Base-by-base conservation (phyloP, 1,139 yeast species). In the Yamadazyma diospyri region DNA sequence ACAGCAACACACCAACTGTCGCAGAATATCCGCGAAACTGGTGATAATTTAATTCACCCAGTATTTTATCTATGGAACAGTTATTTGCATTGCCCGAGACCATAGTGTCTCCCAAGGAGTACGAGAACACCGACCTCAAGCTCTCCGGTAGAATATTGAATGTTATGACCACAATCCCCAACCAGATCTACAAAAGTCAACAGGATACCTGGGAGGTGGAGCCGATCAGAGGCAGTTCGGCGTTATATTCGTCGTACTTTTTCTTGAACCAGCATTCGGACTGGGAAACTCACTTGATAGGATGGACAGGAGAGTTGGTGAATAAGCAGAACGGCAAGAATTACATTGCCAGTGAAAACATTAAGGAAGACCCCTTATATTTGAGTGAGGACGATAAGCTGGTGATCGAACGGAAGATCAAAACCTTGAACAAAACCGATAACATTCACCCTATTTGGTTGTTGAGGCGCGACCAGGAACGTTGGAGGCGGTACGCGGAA, bases 261-360 rank as follows among this genome's bases (percentile, higher is more conserved):
- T 81, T 76, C 49, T 62, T 92, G 37, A 70, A 70, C 33, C 74
- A 78, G 32, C 77, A 76, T 28, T 73, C 88, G 0, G 75, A 78
- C 15, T 92, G 97, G 94, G 94, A 87, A 44, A 81, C 89, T 29
- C 85, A 87, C 43, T 62, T 87, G 38, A 80, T 94, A 35, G 97
- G 89, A 1, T 94, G 99, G 99, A 84, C 97, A 0, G 98, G 98
- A 17, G 97, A 88, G 57, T 66, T 88, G 41, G 67, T 68, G 36
- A 63, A 69, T 38, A 59, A 63, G 36, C 38, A 33, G 15, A 29
- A 53, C 57, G 32, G 55, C 48, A 34, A 27, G 34, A 34, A 31
- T 14, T 33, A 30, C 16, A 33, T 33, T 17, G 30, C 37, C 6
- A 38, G 37, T 21, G 55, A 51, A 16, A 44, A 48, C 15, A 61